A percentile compares a stretch with the other conserved stretches of the same genome.
phyloP scores from a whole-genome alignment of 2,329 filamentous ascomycete genomes.

The Tolypocladium capitatum region DNA sequence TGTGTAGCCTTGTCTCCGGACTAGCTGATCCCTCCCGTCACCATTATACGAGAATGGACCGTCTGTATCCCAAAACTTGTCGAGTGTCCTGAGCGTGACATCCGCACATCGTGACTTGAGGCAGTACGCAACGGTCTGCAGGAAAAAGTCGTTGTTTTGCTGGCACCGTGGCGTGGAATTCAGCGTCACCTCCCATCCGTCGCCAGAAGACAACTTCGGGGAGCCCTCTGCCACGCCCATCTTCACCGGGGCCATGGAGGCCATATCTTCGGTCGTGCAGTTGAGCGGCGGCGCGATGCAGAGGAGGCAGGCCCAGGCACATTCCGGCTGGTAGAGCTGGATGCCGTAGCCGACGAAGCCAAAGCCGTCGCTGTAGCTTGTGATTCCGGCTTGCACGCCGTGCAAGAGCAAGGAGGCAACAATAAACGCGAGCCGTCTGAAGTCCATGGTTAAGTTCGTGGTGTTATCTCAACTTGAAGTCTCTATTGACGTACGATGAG shows the following conservation, averaged over 20 bases:
- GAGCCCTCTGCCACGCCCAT: too few relatives aligned
- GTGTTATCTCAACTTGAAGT: too few relatives aligned
- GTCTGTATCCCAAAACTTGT: conserved; percentile 4
- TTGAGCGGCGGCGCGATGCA: conserved; percentile 1
- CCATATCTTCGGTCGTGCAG: background rate
- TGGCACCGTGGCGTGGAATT: conserved; percentile 5
- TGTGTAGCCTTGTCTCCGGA: background rate
- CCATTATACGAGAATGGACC: too few relatives aligned
- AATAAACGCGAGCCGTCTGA: too few relatives aligned
- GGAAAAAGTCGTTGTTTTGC: conserved; percentile 7
- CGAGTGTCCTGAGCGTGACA: conserved; percentile 1
- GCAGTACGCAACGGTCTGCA: conserved; percentile 8
- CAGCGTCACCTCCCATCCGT: conserved; percentile 1
- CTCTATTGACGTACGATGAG: too few relatives aligned
- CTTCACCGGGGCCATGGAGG: too few relatives aligned
- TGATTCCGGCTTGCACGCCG: background rate
- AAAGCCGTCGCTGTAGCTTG: conserved; percentile 2
- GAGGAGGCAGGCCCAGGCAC: conserved; percentile 44
- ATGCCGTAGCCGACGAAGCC: conserved; percentile 14
- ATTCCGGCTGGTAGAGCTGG: conserved; percentile 53
- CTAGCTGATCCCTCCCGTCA: too few relatives aligned
- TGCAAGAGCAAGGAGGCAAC: background rate
- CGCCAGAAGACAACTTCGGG: background rate
- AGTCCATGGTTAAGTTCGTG: too few relatives aligned
- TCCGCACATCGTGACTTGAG: conserved; percentile 4